Base-by-base conservation (phyloP, 768 basidiomycete species). In the Kwoniella heveanensis region DNA sequence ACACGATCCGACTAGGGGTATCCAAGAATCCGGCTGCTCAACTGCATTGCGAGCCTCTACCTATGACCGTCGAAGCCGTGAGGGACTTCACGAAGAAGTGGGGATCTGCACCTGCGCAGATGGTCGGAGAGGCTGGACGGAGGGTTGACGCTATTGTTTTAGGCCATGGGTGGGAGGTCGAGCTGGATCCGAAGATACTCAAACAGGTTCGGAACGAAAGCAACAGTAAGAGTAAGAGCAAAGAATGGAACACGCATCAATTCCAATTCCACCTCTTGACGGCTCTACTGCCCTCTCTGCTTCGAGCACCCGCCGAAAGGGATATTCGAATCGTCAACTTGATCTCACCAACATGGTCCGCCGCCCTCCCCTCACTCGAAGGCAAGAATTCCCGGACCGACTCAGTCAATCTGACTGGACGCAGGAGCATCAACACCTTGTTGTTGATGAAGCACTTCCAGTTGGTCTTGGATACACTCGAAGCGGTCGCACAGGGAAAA, bases 291-390 rank as follows among this genome's bases (percentile, higher is more conserved):
- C 92, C 92, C 1, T 83, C 85, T 27, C 82, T 95, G 2, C 86
- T 96, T 17, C 86, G 89, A 25, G 88, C 90, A 0, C 92, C 92
- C 0, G 83, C 85, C n/a, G 92, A 93, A 75, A 85, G 92, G 36
- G 90, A 93, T 67, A 91, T 96, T 46, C 88, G 93, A n/a, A 85
- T 96, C 67, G 82, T 97, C 75, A 88, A 87, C 60, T 83, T 92
- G 44, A 85, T 94, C 74, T 92, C 92, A 62, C 92, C 92, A 1
- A 91, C 91, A 69, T 96, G 95, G 70, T 88, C 91, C 1, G 91
- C 93, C 1, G 88, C 90, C 0, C 82, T 85, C 2, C 83, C 85
- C 82, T 84, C 69, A 68, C 80, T 37, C 12, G 69, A 72, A 13
- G 66, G 68, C 8, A 57, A 61, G 5, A 90, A 91, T 79, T 44